Percentiles rank a stretch among this genome's conserved stretches.
phyloP scores from a whole-genome alignment of 2,329 filamentous ascomycete genomes.

The Aspergillus phoenicis region DNA sequence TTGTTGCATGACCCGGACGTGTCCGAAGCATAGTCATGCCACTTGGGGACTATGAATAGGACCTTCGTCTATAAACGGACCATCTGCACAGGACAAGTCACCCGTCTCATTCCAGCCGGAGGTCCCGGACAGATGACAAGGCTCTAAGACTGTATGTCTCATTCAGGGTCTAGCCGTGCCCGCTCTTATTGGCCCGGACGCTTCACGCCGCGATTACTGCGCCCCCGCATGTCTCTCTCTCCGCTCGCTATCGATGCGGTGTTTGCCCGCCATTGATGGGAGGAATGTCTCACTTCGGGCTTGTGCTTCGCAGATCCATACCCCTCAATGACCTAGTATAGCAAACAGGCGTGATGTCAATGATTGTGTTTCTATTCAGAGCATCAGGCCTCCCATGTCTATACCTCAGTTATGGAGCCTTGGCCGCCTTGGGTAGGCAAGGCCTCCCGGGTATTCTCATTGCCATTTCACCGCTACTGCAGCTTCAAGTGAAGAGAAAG shows the following conservation, averaged over 20 bases:
- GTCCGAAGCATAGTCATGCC: not conserved
- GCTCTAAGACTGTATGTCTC: constrained; percentile 13
- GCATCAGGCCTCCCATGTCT: constrained; percentile 6
- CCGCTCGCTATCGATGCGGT: constrained; percentile 5
- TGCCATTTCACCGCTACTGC: not conserved
- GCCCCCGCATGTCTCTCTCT: constrained; percentile 10
- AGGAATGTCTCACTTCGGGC: constrained; percentile 6
- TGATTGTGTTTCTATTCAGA: constrained; percentile 4
- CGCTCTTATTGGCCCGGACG: constrained; percentile 1
- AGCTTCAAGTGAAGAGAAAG: not conserved
- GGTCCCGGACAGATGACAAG: constrained; percentile 1
- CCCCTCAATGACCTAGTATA: constrained; percentile 2
- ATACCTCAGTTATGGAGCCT: not conserved
- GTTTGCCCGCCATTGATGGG: constrained; percentile 6
- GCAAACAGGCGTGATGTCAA: not conserved
- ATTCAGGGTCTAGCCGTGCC: not conserved
- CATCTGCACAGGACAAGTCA: constrained; percentile 6
- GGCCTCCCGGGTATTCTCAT: not conserved
- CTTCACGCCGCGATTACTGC: not conserved
- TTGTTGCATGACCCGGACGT: constrained; percentile 1
- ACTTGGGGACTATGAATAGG: constrained; percentile 5
- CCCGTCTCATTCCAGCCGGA: not conserved
- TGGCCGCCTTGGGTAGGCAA: not conserved
- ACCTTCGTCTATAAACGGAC: not conserved
- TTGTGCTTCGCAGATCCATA: constrained; percentile 6